Conservation (phyloP, 164 flowering plant species). For the Vitis riparia region DNA sequence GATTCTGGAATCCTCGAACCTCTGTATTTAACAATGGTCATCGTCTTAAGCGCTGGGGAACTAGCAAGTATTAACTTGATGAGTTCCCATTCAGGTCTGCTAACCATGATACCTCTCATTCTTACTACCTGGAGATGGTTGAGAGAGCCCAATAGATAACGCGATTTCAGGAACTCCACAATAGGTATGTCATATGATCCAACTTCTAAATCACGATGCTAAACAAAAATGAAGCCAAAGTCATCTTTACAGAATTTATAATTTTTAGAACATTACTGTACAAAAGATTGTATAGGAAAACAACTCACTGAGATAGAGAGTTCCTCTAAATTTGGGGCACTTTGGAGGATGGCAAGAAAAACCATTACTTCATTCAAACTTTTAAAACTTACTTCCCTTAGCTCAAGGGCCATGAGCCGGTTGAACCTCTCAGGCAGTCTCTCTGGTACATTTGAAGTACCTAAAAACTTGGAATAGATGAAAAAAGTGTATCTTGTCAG, state of each 20-base stretch:
- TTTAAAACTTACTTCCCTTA: slow-evolving; percentile 10
- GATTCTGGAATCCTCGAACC: slow-evolving; percentile 6
- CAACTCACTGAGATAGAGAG: slow-evolving; percentile 10
- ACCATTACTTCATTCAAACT: neutral
- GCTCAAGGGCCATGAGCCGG: slow-evolving; percentile 6
- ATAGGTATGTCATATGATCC: neutral
- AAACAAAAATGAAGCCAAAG: too few species aligned
- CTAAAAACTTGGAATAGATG: slow-evolving; percentile 11
- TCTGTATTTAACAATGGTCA: slow-evolving; percentile 4
- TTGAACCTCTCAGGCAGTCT: neutral
- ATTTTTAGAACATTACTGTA: too few species aligned
- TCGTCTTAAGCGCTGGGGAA: slow-evolving; percentile 11
- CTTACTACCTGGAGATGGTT: slow-evolving; percentile 4
- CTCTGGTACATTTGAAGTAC: neutral
- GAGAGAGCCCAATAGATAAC: neutral
- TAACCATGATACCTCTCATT: neutral
- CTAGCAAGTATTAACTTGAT: slow-evolving; percentile 10
- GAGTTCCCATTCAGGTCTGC: neutral
- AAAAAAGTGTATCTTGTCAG: neutral
- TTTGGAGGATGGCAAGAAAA: slow-evolving; percentile 4
- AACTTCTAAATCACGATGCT: too few species aligned
- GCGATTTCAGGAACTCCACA: neutral
- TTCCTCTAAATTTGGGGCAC: slow-evolving; percentile 14
- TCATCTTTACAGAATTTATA: too few species aligned
- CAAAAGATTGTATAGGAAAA: too few species aligned